Evolutionary conservation across 495 filamentous ascomycete species (phyloP), one percentile per base, ranked within the genome.

Genomic region (Aspergillus biplanus): DNA sequence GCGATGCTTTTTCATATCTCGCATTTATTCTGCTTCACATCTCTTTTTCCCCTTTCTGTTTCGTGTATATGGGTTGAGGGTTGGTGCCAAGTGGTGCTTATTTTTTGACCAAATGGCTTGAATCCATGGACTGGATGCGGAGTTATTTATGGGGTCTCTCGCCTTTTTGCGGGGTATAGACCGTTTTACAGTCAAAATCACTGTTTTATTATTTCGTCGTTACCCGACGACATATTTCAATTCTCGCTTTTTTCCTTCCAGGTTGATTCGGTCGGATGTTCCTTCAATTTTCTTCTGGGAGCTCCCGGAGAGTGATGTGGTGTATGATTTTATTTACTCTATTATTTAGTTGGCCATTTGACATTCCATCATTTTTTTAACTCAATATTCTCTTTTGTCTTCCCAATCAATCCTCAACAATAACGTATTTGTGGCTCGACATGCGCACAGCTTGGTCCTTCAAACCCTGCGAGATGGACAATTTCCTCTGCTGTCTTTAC

Each of bases 11-110:
- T 27, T 18, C 1, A 50, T 50, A n/a, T 50, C 47, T 44, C 39
- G 8, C 39, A 44, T 44, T 44, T 44, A 15, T 44, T 44, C n/a
- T 12, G 11, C 58, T 58, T 70, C 67, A 67, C 56, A 59, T 65
- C 61, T 73, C 65, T 70, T 65, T 67, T 69, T 73, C 66, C 68
- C 67, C 61, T 62, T 58, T 65, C 67, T 65, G 67, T 69, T 72
- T 73, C 70, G 60, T 78, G 78, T 78, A 79, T 69, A 81, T 80
- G 71, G 75, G 69, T 73, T 76, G 72, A 69, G 68, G 69, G 62
- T 67, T 69, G 75, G 69, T 77, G 70, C 76, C 67, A 11, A 44
- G 67, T 68, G 68, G 67, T 75, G 58, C 69, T 73, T 66, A 70
- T 74, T 69, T 73, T 69, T 67, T 67, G 69, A 69, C 66, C 72